Percentiles rank a stretch among this genome's conserved stretches.
Evolutionary conservation across 129 eudicot species (phyloP).

Genomic region (Deinandra increscens): DNA sequence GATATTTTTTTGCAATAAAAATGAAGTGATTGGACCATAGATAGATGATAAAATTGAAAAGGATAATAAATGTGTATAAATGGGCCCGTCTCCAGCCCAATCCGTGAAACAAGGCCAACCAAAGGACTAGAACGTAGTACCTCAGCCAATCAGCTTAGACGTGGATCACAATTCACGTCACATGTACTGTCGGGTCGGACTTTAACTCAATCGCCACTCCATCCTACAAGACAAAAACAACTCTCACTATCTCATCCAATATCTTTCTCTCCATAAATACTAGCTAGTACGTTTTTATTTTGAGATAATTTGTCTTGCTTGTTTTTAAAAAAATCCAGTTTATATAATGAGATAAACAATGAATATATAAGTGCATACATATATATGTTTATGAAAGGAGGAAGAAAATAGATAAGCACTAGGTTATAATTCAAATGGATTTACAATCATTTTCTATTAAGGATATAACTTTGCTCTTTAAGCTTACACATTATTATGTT

Average conservation of each 20-base stretch:
- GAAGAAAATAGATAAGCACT: no score
- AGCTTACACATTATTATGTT: no score
- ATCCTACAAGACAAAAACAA: conserved; percentile 33
- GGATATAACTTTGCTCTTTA: no score
- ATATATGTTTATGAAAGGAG: no score
- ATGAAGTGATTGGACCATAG: no score
- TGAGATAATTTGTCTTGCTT: background rate
- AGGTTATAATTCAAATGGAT: no score
- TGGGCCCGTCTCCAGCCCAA: conserved; percentile 36
- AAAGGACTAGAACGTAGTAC: conserved; percentile 37
- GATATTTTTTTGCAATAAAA: conserved; percentile 15
- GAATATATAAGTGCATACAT: no score
- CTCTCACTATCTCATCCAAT: conserved; percentile 24
- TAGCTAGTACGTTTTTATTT: background rate
- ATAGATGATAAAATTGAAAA: background rate
- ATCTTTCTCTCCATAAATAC: conserved; percentile 9
- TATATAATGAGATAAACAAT: no score
- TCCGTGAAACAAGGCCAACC: conserved; percentile 37
- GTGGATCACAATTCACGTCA: conserved; percentile 30
- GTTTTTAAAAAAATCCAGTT: no score
- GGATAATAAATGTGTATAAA: conserved; percentile 14
- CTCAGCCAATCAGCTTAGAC: conserved; percentile 21
- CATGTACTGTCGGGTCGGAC: conserved; percentile 33
- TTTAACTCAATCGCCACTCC: background rate
- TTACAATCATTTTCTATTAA: no score